phyloP scores from a whole-genome alignment of 352 stramenopile species.

The Pythium chondricola region DNA sequence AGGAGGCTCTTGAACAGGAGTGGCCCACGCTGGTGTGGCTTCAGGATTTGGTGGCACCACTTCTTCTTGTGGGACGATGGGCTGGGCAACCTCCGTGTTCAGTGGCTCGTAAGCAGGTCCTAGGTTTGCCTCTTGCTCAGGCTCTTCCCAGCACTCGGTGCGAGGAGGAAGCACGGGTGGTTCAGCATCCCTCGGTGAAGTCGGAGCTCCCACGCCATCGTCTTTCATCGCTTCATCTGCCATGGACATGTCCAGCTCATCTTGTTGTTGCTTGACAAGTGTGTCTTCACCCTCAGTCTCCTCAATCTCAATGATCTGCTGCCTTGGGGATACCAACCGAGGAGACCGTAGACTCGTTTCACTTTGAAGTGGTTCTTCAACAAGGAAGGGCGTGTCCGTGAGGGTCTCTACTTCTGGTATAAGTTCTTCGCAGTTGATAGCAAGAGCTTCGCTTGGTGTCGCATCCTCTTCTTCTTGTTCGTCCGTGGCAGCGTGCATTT shows the following conservation, averaged over 20 bases:
- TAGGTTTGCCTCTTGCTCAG: background rate
- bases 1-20: too few species aligned
- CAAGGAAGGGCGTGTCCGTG: too few species aligned
- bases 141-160: constrained; percentile 13
- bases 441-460: too few species aligned
- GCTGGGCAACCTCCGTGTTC: background rate
- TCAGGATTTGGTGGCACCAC: background rate
- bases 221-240: too few species aligned
- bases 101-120: background rate
- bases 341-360: background rate
- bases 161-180: background rate
- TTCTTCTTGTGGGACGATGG: background rate
- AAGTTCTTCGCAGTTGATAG: background rate
- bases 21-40: too few species aligned
- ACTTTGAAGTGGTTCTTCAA: too few species aligned
- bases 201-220: too few species aligned
- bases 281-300: too few species aligned
- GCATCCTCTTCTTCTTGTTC: constrained; percentile 1
- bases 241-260: too few species aligned
- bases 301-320: background rate
- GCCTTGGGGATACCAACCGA: background rate
- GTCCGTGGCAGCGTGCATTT: background rate
- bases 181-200: too few species aligned
- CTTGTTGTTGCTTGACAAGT: too few species aligned
- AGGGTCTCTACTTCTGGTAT: too few species aligned